Percentiles rank a stretch among this genome's conserved stretches.
phyloP scores from a whole-genome alignment of 768 basidiomycete genomes.

The Mycena olivaceomarginata region DNA sequence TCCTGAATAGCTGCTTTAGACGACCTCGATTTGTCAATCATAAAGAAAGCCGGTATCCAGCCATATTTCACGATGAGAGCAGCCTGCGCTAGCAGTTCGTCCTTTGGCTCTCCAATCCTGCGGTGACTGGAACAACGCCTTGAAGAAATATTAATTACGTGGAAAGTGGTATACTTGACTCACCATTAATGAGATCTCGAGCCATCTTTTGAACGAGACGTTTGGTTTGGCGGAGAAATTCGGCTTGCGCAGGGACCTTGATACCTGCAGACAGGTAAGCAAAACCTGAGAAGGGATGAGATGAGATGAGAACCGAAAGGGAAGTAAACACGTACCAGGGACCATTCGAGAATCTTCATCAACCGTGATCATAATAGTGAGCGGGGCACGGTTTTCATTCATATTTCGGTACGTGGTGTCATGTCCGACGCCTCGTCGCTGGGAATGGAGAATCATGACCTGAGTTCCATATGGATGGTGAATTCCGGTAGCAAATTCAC shows the following conservation, averaged over 20 bases:
- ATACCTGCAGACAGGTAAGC: constrained; percentile 15
- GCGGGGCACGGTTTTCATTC: constrained; percentile 41
- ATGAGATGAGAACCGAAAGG: not conserved
- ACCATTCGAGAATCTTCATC: constrained; percentile 32
- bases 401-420: constrained; percentile 38
- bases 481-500: constrained; percentile 23
- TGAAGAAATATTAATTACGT: not conserved
- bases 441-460: constrained; percentile 1
- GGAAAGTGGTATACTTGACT: not conserved
- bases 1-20: constrained; percentile 13
- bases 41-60: constrained; percentile 35
- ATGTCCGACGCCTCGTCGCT: constrained; percentile 25
- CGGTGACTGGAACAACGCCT: constrained; percentile 6
- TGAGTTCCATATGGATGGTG: constrained; percentile 19
- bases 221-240: constrained; percentile 19
- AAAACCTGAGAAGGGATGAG: not conserved
- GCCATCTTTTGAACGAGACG: constrained; percentile 34
- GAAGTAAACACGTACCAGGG: constrained; percentile 32
- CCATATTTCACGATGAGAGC: constrained; percentile 10
- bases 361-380: constrained; percentile 36
- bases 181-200: constrained; percentile 10
- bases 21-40: constrained; percentile 41
- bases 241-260: constrained; percentile 3
- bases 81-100: not conserved
- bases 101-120: not conserved